Percentiles rank a stretch among this genome's conserved stretches.
Evolutionary conservation across 169 alveolate species (phyloP).

Genomic region (Plasmodium knowlesi): DNA sequence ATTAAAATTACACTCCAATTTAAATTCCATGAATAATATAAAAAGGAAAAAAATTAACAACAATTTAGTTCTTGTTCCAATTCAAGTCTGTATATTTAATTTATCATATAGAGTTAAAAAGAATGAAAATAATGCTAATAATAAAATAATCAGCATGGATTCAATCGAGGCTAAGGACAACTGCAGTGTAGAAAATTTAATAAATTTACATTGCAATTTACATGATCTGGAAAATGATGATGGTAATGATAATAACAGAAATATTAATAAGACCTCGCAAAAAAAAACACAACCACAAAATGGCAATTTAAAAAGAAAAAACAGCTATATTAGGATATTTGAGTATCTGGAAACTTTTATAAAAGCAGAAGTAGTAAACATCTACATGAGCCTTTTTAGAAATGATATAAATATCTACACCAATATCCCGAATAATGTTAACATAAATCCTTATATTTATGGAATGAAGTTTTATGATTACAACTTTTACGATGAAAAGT

Average conservation of each 20-base stretch:
- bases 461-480: conserved; percentile 73
- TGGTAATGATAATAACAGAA: conserved; percentile 18
- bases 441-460: conserved; percentile 60
- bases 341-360: conserved; percentile 66
- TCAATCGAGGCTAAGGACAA: conserved; percentile 11
- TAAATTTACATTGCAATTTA: conserved; percentile 13
- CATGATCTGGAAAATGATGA: neutral
- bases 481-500: conserved; percentile 66
- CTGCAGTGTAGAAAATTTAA: conserved; percentile 15
- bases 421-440: conserved; percentile 57
- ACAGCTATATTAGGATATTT: conserved; percentile 24
- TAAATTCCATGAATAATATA: conserved; percentile 35
- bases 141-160: conserved; percentile 4
- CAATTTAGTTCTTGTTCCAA: conserved; percentile 61
- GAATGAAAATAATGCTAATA: conserved; percentile 1
- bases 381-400: conserved; percentile 69
- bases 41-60: conserved; percentile 44
- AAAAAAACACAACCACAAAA: conserved; percentile 7
- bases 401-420: conserved; percentile 69
- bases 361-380: conserved; percentile 65
- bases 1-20: conserved; percentile 34
- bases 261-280: conserved; percentile 6
- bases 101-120: conserved; percentile 62
- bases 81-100: conserved; percentile 68
- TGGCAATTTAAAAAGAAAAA: conserved; percentile 9